These are phyloP conservation scores for Sporobolomyces pararoseus DNA, from an alignment of 768 basidiomycete species.

Conservation along the genomic window DNA sequence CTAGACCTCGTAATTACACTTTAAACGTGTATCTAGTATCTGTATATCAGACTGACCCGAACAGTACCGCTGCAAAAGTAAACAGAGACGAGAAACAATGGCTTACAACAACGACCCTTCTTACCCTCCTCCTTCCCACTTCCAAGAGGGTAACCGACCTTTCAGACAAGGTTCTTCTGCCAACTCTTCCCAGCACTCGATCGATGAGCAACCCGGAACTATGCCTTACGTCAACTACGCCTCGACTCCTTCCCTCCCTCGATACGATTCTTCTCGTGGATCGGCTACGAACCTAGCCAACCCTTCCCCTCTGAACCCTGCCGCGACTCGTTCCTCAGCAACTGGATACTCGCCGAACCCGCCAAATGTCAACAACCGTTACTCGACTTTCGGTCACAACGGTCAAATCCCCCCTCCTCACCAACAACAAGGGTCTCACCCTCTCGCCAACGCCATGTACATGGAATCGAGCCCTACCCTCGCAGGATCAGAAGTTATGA, in stretches of 20 bases:
- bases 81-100: too few species aligned
- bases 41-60: too few species aligned
- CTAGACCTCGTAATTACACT: too few species aligned
- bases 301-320: slow-evolving; percentile 41
- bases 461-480: slow-evolving; percentile 45
- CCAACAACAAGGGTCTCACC: slow-evolving; percentile 39
- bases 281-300: slow-evolving; percentile 30
- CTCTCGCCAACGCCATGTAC: slow-evolving; percentile 45
- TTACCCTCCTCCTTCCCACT: slow-evolving; percentile 14
- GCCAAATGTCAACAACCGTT: slow-evolving; percentile 20
- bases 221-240: slow-evolving; percentile 33
- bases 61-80: too few species aligned
- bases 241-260: slow-evolving; percentile 36
- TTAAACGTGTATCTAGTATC: too few species aligned
- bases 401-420: background rate
- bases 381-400: slow-evolving; percentile 37
- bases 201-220: slow-evolving; percentile 20
- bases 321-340: slow-evolving; percentile 26
- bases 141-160: slow-evolving; percentile 20
- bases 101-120: slow-evolving; percentile 6
- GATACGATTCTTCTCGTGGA: slow-evolving; percentile 34
- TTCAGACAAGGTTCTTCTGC: slow-evolving; percentile 33
- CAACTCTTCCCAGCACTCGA: slow-evolving; percentile 19
- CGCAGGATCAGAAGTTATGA: slow-evolving; percentile 40
- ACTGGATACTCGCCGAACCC: slow-evolving; percentile 25